A percentile compares a stretch with the other conserved stretches of the same genome.
Evolutionary conservation across 169 alveolate genomes (phyloP).

Genomic region (Perkinsus olseni): DNA sequence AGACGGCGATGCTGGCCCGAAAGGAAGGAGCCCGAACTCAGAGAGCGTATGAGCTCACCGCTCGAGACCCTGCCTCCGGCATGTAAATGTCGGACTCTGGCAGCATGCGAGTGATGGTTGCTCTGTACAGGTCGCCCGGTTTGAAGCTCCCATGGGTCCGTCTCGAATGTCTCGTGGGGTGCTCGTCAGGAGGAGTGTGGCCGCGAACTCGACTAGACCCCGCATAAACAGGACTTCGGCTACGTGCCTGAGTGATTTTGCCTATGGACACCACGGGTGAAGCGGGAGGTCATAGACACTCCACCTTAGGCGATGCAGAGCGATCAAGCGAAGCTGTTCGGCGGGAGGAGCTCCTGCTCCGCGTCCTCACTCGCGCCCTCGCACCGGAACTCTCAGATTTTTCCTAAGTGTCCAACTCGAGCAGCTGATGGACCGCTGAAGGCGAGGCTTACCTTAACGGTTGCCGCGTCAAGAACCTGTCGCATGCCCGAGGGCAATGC

Average conservation of each 20-base stretch:
- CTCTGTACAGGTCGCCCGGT: neutral
- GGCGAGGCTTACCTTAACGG: neutral
- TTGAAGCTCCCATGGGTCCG: neutral
- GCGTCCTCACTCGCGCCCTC: neutral
- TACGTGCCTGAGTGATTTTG: neutral
- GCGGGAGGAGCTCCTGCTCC: neutral
- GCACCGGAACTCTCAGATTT: neutral
- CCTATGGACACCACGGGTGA: neutral
- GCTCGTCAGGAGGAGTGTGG: neutral
- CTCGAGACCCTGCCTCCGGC: neutral
- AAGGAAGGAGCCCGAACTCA: too few relatives aligned
- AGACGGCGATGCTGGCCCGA: too few relatives aligned
- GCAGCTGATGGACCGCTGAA: neutral
- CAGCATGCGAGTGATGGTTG: neutral
- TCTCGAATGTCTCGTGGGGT: neutral
- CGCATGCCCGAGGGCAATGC: neutral
- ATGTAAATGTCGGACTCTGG: neutral
- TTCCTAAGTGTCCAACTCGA: neutral
- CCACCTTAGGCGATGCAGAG: neutral
- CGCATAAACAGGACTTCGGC: neutral
- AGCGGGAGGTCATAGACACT: neutral
- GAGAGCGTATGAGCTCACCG: neutral
- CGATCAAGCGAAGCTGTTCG: neutral
- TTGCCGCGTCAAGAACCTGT: neutral
- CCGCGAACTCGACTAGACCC: neutral